Base-by-base conservation (phyloP, 2,329 filamentous ascomycete species). In the Botrytis pseudocinerea region DNA sequence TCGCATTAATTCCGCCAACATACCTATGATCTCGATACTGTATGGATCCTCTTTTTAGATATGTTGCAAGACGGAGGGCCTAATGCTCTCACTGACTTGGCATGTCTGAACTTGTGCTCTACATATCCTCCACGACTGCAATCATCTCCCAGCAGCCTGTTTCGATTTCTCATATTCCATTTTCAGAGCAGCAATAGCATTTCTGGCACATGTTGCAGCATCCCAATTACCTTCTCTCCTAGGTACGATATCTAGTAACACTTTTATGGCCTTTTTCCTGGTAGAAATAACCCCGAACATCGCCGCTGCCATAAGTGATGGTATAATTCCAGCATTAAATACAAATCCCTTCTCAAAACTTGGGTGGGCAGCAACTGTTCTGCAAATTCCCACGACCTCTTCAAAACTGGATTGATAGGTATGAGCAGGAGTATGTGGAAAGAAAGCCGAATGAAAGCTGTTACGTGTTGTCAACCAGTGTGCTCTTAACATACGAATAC, bases 171-270 rank as follows among this genome's bases (percentile, higher is more conserved):
- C 9, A 54, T 32, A 54, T 46, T 68, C 64, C 48, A 68, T 42
- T 25, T 40, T 42, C 64, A 68, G 20, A 12, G 28, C 64, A 20
- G 35, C 64, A 68, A 68, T 72, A 6, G 70, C 70, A 38, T 68
- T 46, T 46, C 20, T 57, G 28, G 62, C 70, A 38, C 46, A 44
- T 4, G 40, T 12, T 44, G 70, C 61, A 25, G 70, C 70, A 60
- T 72, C 62, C 70, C 70, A 68, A 25, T 46, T 42, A 22, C 70
- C 70, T 54, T 72, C 70, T 72, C 70, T 72, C 28, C 70, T 68
- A 12, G 70, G 62, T 28, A 72, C 51, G 40, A 72, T 72, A 16
- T 48, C 62, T 20, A 72, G 25, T 25, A 72, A 28, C 16, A 72
- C n/a, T 57, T 68, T 48, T 2, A 72, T 68, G 1, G 48, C 70